Conservation (phyloP, 306 rosid species). For the Lathyrus oleraceus region DNA sequence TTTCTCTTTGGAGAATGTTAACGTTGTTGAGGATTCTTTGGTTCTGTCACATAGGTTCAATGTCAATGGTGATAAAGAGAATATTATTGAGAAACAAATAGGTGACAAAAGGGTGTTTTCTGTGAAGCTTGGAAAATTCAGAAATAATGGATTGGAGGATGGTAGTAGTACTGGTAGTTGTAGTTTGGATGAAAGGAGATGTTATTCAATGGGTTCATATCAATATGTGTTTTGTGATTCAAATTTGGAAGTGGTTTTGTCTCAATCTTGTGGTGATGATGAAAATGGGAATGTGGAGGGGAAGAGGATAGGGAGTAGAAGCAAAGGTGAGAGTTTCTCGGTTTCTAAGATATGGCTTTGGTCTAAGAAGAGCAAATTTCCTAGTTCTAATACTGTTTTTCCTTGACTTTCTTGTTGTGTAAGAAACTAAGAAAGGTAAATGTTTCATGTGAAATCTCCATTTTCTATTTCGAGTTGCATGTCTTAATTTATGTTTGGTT, state of each 20-base stretch:
- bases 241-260: constrained; percentile 57
- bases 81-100: constrained; percentile 37
- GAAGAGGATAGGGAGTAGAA: constrained; percentile 54
- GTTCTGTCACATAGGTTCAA: background rate
- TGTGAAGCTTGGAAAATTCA: constrained; percentile 84
- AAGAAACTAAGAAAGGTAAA: background rate
- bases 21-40: constrained; percentile 21
- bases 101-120: constrained; percentile 53
- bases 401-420: constrained; percentile 39
- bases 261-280: constrained; percentile 18
- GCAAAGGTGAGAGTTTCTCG: constrained; percentile 80
- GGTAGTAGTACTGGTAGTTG: constrained; percentile 47
- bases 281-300: constrained; percentile 52
- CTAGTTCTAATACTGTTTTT: constrained; percentile 41
- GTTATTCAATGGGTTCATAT: constrained; percentile 90
- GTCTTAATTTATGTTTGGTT: background rate
- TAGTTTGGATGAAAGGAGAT: constrained; percentile 68
- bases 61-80: constrained; percentile 11
- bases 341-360: constrained; percentile 96
- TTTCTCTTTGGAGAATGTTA: constrained; percentile 41
- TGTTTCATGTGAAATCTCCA: background rate
- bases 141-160: constrained; percentile 39
- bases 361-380: constrained; percentile 58
- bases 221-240: constrained; percentile 69
- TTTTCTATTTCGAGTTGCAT: constrained; percentile 17